These are phyloP conservation scores for Meredithiella fracta DNA, from an alignment of 2,329 filamentous ascomycete species.

Conservation along the genomic window DNA sequence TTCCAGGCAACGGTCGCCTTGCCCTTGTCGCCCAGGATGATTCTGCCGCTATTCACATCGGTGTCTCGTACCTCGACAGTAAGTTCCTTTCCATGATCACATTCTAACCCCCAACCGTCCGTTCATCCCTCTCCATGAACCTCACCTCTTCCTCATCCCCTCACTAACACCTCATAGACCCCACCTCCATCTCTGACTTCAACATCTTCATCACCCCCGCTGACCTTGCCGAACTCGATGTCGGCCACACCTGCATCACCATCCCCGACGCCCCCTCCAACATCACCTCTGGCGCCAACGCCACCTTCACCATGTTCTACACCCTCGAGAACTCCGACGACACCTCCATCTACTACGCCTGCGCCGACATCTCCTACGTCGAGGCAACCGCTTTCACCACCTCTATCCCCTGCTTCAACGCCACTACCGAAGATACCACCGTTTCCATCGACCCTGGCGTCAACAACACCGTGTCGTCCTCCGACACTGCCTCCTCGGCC, in stretches of 20 bases:
- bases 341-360: conserved; percentile 29
- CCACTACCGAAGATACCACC: conserved; percentile 21
- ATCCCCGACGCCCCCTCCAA: conserved; percentile 22
- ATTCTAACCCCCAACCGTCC: background rate
- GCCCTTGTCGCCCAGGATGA: conserved; percentile 41
- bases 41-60: conserved; percentile 36
- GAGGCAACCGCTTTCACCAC: conserved; percentile 21
- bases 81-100: conserved; percentile 14
- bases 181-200: conserved; percentile 25
- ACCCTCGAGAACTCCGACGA: conserved; percentile 26
- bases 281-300: conserved; percentile 26
- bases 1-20: conserved; percentile 34
- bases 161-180: conserved; percentile 22
- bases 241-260: conserved; percentile 30
- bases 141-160: background rate
- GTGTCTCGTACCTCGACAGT: conserved; percentile 37
- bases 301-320: conserved; percentile 34
- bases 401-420: conserved; percentile 28
- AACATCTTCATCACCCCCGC: conserved; percentile 23
- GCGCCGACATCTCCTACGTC: conserved; percentile 32
- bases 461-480: conserved; percentile 15
- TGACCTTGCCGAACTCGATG: conserved; percentile 25
- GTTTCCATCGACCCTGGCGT: conserved; percentile 16
- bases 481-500: conserved; percentile 17
- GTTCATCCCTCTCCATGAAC: background rate